Evolutionary conservation across 1,284 basidiomycete genomes (phyloP).

Genomic region (Afroboletus lepidellus): DNA sequence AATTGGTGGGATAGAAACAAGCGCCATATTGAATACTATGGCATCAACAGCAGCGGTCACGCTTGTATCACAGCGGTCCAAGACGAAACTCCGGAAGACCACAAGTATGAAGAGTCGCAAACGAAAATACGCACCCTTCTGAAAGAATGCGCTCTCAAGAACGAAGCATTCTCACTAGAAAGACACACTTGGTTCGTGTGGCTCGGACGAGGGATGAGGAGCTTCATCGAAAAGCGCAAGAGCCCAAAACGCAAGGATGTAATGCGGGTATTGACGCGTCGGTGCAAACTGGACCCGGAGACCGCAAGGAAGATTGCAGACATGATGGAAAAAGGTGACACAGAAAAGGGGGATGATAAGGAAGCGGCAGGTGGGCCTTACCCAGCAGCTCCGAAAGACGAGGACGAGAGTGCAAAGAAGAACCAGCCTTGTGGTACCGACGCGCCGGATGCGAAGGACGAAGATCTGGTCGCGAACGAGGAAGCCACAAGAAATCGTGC

Average conservation of each 20-base stretch:
- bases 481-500: neutral
- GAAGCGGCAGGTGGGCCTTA: neutral
- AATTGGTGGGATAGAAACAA: slow-evolving; percentile 40
- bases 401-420: neutral
- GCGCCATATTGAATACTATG: slow-evolving; percentile 28
- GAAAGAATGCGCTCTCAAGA: slow-evolving; percentile 16
- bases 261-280: slow-evolving; percentile 22
- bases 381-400: neutral
- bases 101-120: slow-evolving; percentile 26
- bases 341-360: neutral
- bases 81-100: slow-evolving; percentile 23
- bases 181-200: slow-evolving; percentile 18
- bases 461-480: neutral
- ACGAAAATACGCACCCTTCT: slow-evolving; percentile 22
- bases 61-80: slow-evolving; percentile 42
- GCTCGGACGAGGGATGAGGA: slow-evolving; percentile 16
- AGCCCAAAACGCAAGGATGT: slow-evolving; percentile 22
- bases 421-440: neutral
- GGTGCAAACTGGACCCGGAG: slow-evolving; percentile 30
- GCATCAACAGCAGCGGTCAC: slow-evolving; percentile 33
- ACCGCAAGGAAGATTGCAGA: slow-evolving; percentile 26
- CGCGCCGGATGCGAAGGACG: neutral
- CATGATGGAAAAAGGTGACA: slow-evolving; percentile 25
- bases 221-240: slow-evolving; percentile 19
- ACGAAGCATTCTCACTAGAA: slow-evolving; percentile 19